These are phyloP conservation scores for Auxenochlorella pyrenoidosa DNA, from an alignment of 139 green algal genomes.

Conservation along the genomic window DNA sequence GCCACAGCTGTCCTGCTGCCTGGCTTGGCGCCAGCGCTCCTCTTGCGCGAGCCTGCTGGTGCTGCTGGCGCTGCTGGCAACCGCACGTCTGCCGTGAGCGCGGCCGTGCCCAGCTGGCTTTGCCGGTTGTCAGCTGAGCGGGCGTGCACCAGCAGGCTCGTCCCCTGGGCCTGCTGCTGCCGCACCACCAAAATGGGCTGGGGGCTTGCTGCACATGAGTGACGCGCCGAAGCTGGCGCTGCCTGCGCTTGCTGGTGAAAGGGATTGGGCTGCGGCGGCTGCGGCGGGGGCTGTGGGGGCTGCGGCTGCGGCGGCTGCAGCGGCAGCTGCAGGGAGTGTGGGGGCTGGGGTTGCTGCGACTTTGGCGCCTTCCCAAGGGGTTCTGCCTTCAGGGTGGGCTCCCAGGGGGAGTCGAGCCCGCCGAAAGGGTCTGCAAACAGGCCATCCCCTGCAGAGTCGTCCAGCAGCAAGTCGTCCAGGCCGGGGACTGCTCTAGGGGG, in stretches of 20 bases:
- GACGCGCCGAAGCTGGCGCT: too few relatives aligned
- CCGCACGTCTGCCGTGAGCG: neutral
- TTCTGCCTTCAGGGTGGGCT: neutral
- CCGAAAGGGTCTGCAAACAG: neutral
- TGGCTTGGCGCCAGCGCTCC: neutral
- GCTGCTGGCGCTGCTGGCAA: neutral
- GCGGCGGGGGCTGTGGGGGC: neutral
- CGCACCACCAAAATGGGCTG: neutral
- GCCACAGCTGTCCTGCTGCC: neutral
- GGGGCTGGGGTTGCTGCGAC: neutral
- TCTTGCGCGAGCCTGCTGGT: neutral
- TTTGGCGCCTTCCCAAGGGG: neutral
- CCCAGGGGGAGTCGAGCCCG: slow-evolving; percentile 1
- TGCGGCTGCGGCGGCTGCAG: neutral
- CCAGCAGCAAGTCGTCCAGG: slow-evolving; percentile 3
- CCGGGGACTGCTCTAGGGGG: slow-evolving; percentile 22
- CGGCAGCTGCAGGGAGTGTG: neutral
- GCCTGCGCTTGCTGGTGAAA: neutral
- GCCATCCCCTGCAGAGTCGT: neutral
- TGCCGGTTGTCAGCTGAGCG: neutral
- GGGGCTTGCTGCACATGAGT: too few relatives aligned
- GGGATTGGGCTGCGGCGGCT: neutral
- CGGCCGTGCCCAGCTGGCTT: neutral
- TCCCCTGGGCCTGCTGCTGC: neutral
- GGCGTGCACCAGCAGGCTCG: neutral